Conservation (phyloP, 2,329 filamentous ascomycete species). For the Decorospora gaudefroyi region DNA sequence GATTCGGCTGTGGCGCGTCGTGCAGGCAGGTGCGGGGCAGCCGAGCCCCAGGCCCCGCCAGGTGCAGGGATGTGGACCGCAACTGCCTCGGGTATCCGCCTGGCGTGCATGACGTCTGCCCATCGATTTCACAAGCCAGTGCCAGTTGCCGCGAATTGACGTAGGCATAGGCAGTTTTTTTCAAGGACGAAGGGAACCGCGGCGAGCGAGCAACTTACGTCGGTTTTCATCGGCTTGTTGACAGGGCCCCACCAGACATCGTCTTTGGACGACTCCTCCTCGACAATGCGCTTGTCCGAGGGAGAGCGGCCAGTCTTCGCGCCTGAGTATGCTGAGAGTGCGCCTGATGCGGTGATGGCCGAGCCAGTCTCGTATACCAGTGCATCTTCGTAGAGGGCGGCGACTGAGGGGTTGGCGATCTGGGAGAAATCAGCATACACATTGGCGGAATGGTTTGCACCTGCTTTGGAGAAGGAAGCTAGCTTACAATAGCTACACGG, state of each 20-base stretch:
- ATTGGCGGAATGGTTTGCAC: not conserved
- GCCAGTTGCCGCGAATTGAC: conserved; percentile 15
- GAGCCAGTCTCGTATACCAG: conserved; percentile 97
- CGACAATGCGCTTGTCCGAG: conserved; percentile 95
- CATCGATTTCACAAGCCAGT: conserved; percentile 36
- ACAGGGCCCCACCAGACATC: conserved; percentile 99
- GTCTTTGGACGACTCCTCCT: conserved; percentile 85
- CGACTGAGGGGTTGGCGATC: conserved; percentile 90
- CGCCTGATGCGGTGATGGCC: conserved; percentile 93
- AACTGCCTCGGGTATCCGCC: conserved; percentile 39
- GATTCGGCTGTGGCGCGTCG: conserved; percentile 9
- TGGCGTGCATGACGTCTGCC: conserved; percentile 44
- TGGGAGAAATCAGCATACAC: conserved; percentile 41
- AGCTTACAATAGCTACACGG: conserved; percentile 92
- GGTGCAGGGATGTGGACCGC: conserved; percentile 34
- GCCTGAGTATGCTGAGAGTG: conserved; percentile 95
- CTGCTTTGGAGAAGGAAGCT: not conserved
- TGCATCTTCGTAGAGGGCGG: conserved; percentile 97
- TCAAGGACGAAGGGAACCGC: conserved; percentile 19
- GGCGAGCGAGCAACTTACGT: conserved; percentile 66
- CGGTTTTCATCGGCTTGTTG: conserved; percentile 97
- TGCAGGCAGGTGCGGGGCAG: conserved; percentile 45
- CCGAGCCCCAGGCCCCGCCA: conserved; percentile 35
- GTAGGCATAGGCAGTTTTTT: conserved; percentile 7
- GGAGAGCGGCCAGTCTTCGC: conserved; percentile 97